phyloP scores from a whole-genome alignment of 108 stramenopile species.

The Halocafeteria seosinensis region DNA sequence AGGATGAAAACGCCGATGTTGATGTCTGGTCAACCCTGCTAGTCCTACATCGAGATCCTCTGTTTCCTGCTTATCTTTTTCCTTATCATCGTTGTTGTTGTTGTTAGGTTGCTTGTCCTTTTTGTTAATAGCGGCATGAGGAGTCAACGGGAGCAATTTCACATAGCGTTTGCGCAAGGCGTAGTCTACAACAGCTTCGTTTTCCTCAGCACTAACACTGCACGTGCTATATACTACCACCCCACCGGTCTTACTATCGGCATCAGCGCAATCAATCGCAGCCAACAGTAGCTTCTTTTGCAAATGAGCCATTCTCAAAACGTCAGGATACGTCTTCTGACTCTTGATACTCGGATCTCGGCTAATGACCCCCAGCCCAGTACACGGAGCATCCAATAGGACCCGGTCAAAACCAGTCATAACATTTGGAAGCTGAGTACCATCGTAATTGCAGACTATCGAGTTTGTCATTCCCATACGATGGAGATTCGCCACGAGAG shows the following conservation, averaged over 20 bases:
- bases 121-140: not conserved
- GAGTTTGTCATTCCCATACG: conserved; percentile 85
- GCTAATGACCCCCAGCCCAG: conserved; percentile 86
- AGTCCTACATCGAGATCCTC: conserved; percentile 74
- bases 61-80: no score
- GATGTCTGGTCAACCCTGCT: conserved; percentile 78
- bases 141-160: conserved; percentile 47
- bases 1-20: conserved; percentile 82
- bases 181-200: conserved; percentile 96
- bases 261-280: conserved; percentile 83
- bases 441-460: conserved; percentile 75
- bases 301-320: conserved; percentile 65
- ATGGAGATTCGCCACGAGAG: conserved; percentile 90
- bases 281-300: conserved; percentile 89
- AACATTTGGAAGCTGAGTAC: conserved; percentile 58
- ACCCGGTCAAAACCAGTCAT: conserved; percentile 82
- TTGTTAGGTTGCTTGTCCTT: no score
- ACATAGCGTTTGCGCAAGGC: conserved; percentile 77
- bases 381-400: conserved; percentile 92
- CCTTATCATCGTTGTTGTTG: no score
- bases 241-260: conserved; percentile 63
- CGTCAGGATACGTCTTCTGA: conserved; percentile 72
- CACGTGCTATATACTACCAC: conserved; percentile 95
- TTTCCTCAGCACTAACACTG: conserved; percentile 81
- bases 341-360: conserved; percentile 91